Evolutionary conservation across 495 filamentous ascomycete genomes (phyloP).

Genomic region (Cercophora scortea): DNA sequence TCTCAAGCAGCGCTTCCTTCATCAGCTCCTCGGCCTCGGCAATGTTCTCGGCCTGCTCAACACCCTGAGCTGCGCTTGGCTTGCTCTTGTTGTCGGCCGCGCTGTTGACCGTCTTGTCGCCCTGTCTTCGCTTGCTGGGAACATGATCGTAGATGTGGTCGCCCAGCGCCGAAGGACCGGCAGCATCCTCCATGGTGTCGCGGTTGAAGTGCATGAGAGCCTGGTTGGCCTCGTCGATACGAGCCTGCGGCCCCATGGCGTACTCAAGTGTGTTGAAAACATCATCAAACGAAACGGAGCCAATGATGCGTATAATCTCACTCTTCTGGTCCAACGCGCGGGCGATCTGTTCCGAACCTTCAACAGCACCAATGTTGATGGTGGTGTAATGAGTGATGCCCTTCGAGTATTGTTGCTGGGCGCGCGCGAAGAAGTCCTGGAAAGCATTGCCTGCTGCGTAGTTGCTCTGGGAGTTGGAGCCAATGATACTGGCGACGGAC

Average conservation of each 20-base stretch:
- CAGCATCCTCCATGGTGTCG: neutral
- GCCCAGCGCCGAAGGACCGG: neutral
- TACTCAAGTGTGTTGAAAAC: neutral
- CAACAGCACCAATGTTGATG: neutral
- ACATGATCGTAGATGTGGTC: neutral
- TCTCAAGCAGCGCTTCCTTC: neutral
- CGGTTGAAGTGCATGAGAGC: neutral
- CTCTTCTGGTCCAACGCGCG: neutral
- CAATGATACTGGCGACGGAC: constrained; percentile 45
- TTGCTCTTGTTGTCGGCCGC: neutral
- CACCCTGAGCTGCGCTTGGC: neutral
- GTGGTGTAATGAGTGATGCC: neutral
- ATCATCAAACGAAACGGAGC: neutral
- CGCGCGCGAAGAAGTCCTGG: constrained; percentile 36
- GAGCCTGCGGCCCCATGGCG: neutral
- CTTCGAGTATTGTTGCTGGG: neutral
- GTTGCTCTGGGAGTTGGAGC: constrained; percentile 42
- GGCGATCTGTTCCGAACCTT: neutral
- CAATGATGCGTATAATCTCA: neutral
- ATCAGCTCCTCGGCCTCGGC: neutral
- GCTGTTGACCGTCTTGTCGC: neutral
- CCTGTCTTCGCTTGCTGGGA: neutral
- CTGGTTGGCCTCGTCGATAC: neutral
- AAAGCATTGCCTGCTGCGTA: constrained; percentile 52
- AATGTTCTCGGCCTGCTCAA: neutral